Conservation (phyloP, 345 rosid species). For the Camelina laxa region DNA sequence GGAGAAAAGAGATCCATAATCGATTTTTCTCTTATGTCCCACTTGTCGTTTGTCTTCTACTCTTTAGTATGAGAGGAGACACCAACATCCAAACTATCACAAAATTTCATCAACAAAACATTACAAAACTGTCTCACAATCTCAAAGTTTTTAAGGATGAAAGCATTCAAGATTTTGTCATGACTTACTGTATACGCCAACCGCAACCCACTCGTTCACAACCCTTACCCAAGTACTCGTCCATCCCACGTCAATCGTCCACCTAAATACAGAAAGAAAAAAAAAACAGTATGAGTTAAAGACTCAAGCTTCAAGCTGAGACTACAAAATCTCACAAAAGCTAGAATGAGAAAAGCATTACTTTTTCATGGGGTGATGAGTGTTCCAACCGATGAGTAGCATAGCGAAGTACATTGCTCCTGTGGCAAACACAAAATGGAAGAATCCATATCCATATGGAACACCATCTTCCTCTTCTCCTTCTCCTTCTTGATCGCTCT, state of each 20-base stretch:
- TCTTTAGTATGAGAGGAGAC: constrained; percentile 67
- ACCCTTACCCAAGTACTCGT: constrained; percentile 97
- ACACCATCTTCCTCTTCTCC: constrained; percentile 62
- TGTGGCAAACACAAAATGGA: constrained; percentile 95
- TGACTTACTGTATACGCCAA: constrained; percentile 79
- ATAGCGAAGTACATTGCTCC: constrained; percentile 98
- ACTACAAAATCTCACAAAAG: constrained; percentile 10
- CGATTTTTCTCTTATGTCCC: constrained; percentile 37
- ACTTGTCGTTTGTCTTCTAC: constrained; percentile 52
- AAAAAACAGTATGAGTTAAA: not conserved
- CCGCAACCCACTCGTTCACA: constrained; percentile 94
- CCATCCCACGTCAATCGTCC: constrained; percentile 99
- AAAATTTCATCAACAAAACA: constrained; percentile 21
- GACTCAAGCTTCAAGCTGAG: constrained; percentile 5
- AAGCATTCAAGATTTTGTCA: constrained; percentile 19
- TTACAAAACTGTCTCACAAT: constrained; percentile 14
- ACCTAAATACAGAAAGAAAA: constrained; percentile 49
- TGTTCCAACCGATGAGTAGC: constrained; percentile 93
- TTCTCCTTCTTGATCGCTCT: constrained; percentile 47
- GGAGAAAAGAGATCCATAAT: constrained; percentile 6
- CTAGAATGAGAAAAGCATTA: constrained; percentile 34
- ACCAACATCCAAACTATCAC: constrained; percentile 92
- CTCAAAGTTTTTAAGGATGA: constrained; percentile 3
- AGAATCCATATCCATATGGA: constrained; percentile 96
- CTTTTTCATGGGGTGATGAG: constrained; percentile 84